These are phyloP conservation scores for Hypoxylon sp. DNA, from an alignment of 2,329 filamentous ascomycete genomes.

Conservation along the genomic window DNA sequence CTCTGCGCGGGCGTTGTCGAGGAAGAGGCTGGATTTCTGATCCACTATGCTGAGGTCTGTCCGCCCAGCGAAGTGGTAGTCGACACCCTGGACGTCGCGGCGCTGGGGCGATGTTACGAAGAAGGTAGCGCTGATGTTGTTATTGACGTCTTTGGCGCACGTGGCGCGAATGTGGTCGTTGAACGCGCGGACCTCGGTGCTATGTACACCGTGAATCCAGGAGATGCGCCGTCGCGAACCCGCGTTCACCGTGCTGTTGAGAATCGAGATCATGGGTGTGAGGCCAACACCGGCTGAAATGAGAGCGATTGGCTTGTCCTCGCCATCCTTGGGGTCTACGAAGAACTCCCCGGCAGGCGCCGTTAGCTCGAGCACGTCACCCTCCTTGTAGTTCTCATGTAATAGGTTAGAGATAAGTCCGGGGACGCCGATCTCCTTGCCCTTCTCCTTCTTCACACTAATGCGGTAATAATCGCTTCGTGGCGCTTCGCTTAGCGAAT, in stretches of 20 bases:
- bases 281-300: slow-evolving; percentile 78
- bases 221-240: slow-evolving; percentile 65
- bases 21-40: slow-evolving; percentile 66
- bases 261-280: slow-evolving; percentile 76
- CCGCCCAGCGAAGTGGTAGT: slow-evolving; percentile 73
- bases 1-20: slow-evolving; percentile 68
- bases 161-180: slow-evolving; percentile 63
- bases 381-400: slow-evolving; percentile 63
- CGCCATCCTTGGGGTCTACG: slow-evolving; percentile 63
- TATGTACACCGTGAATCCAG: slow-evolving; percentile 74
- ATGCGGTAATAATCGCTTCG: slow-evolving; percentile 74
- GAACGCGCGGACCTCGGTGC: slow-evolving; percentile 69
- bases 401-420: slow-evolving; percentile 70
- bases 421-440: slow-evolving; percentile 56
- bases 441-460: slow-evolving; percentile 77
- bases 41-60: slow-evolving; percentile 72
- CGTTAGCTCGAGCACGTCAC: slow-evolving; percentile 69
- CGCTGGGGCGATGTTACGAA: slow-evolving; percentile 70
- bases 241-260: slow-evolving; percentile 62
- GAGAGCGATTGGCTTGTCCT: slow-evolving; percentile 71
- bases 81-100: slow-evolving; percentile 63
- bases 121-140: slow-evolving; percentile 67
- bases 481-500: slow-evolving; percentile 76
- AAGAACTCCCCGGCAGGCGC: slow-evolving; percentile 74
- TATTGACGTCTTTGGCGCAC: slow-evolving; percentile 61